Percentiles rank a stretch among this genome's conserved stretches.
These are phyloP conservation scores for Colletotrichum spinosum DNA, from an alignment of 2,329 filamentous ascomycete genomes.

Conservation along the genomic window DNA sequence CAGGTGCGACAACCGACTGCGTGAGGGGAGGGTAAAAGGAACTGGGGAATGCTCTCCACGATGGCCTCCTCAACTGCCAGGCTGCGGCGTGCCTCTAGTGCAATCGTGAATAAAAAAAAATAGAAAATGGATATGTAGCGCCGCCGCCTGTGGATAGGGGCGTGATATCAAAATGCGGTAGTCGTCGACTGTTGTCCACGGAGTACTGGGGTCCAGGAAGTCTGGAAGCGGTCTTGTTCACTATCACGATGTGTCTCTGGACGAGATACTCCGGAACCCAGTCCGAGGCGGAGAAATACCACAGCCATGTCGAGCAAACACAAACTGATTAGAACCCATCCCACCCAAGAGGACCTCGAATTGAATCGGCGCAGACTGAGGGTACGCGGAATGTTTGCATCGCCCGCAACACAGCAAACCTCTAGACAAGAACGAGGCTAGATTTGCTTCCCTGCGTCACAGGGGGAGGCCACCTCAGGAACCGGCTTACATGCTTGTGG, in stretches of 20 bases:
- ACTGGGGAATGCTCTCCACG: not conserved
- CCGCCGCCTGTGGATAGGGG: not conserved
- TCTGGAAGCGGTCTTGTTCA: constrained; percentile 1
- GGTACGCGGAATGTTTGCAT: too few species aligned
- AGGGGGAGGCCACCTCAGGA: not conserved
- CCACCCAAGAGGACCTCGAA: too few species aligned
- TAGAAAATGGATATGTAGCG: not conserved
- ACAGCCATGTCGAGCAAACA: too few species aligned
- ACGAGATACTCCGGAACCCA: not conserved
- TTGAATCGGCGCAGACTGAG: too few species aligned
- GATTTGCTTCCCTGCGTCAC: constrained; percentile 1
- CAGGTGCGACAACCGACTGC: not conserved
- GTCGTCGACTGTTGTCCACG: not conserved
- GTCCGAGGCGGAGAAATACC: constrained; percentile 14
- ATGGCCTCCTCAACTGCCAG: constrained; percentile 7
- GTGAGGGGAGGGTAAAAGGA: constrained; percentile 5
- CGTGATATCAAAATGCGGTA: constrained; percentile 5
- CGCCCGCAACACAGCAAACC: too few species aligned
- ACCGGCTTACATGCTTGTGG: too few species aligned
- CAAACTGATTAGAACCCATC: too few species aligned
- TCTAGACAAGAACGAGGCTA: too few species aligned
- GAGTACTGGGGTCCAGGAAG: constrained; percentile 8
- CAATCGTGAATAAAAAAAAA: not conserved
- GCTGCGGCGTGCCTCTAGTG: not conserved
- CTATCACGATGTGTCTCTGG: not conserved